These are phyloP conservation scores for Phytophthora macrochlamydospora DNA, from an alignment of 352 stramenopile genomes.

Conservation along the genomic window DNA sequence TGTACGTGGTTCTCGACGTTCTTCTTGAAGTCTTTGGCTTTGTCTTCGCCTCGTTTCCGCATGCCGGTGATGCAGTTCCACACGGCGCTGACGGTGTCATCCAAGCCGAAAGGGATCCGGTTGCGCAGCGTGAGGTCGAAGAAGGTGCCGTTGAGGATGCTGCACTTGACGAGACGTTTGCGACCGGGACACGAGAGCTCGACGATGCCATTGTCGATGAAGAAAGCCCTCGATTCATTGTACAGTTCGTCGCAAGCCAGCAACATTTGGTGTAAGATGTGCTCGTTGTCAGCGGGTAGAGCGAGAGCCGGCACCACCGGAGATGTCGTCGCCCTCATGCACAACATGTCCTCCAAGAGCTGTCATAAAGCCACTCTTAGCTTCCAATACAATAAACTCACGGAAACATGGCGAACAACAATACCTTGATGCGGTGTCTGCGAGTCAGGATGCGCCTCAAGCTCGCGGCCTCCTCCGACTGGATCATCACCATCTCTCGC, in stretches of 20 bases:
- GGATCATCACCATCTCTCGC: not conserved
- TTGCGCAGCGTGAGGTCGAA: slow-evolving; percentile 16
- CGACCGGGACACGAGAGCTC: slow-evolving; percentile 3
- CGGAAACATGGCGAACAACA: not conserved
- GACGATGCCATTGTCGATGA: not conserved
- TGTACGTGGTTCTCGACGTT: not conserved
- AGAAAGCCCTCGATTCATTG: not conserved
- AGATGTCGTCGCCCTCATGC: too few relatives aligned
- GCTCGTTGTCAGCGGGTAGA: too few relatives aligned
- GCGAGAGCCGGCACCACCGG: too few relatives aligned
- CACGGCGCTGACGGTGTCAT: not conserved
- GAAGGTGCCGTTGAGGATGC: slow-evolving; percentile 8
- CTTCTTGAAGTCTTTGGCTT: not conserved
- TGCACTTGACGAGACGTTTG: not conserved
- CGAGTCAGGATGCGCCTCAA: not conserved
- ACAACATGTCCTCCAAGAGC: too few relatives aligned
- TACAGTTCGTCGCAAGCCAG: slow-evolving; percentile 6
- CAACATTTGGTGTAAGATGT: too few relatives aligned
- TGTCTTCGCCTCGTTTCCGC: not conserved
- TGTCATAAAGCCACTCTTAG: too few relatives aligned
- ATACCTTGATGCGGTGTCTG: not conserved
- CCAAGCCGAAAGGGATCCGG: slow-evolving; percentile 12
- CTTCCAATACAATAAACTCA: too few relatives aligned
- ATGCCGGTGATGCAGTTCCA: not conserved
- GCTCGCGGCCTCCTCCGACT: not conserved